These are phyloP conservation scores for Alternaria atra DNA, from an alignment of 2,329 filamentous ascomycete genomes.

Conservation along the genomic window DNA sequence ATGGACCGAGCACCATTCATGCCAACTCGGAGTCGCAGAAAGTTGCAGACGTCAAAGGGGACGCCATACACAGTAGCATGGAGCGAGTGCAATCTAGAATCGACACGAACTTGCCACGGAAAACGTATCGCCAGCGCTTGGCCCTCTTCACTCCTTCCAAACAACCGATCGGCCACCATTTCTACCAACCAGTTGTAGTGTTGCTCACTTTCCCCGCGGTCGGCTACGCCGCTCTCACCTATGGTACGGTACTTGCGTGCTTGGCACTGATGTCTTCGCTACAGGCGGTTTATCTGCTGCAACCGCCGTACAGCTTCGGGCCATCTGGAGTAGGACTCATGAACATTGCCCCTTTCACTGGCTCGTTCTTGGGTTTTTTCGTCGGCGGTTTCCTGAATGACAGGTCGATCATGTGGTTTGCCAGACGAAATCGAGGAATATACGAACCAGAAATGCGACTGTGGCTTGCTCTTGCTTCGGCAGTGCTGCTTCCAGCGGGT, in stretches of 20 bases:
- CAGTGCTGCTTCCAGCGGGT: slow-evolving; percentile 44
- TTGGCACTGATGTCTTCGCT: slow-evolving; percentile 51
- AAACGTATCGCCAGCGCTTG: slow-evolving; percentile 57
- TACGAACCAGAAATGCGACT: slow-evolving; percentile 59
- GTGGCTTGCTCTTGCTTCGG: slow-evolving; percentile 49
- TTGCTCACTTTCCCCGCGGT: slow-evolving; percentile 54
- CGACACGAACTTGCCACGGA: slow-evolving; percentile 47
- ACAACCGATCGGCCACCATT: slow-evolving; percentile 35
- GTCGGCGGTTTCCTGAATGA: slow-evolving; percentile 32
- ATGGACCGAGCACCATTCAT: background rate
- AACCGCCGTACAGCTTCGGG: slow-evolving; percentile 54
- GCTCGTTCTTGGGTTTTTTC: slow-evolving; percentile 43
- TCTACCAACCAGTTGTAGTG: slow-evolving; percentile 50
- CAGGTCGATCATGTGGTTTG: slow-evolving; percentile 42
- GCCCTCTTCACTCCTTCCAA: slow-evolving; percentile 46
- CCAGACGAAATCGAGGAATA: slow-evolving; percentile 51
- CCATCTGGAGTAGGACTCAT: slow-evolving; percentile 52
- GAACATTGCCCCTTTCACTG: slow-evolving; percentile 54
- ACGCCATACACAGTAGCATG: slow-evolving; percentile 6
- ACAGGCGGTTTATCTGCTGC: slow-evolving; percentile 49
- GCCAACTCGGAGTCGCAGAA: background rate
- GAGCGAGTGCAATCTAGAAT: slow-evolving; percentile 28
- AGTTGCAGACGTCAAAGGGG: slow-evolving; percentile 8
- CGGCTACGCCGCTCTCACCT: slow-evolving; percentile 44
- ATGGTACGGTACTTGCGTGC: slow-evolving; percentile 50